Evolutionary conservation across 2,329 filamentous ascomycete genomes (phyloP).

Genomic region (Fusarium newnesense): DNA sequence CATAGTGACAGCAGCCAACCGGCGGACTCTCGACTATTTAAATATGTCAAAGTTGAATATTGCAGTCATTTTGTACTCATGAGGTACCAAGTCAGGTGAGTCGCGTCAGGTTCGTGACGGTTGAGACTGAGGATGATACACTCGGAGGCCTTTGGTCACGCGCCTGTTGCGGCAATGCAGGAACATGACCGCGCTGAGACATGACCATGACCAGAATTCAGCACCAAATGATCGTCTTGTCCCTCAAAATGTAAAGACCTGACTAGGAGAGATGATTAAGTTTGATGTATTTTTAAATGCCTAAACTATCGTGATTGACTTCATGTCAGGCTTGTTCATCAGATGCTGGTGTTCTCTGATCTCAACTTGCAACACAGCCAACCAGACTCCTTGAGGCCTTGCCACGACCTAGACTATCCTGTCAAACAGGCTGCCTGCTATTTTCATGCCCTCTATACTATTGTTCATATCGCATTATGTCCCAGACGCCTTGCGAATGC

Average conservation of each 20-base stretch:
- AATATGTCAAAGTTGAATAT: background rate
- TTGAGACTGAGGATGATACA: conserved; percentile 32
- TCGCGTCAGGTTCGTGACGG: conserved; percentile 36
- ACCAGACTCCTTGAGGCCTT: conserved; percentile 10
- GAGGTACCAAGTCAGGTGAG: conserved; percentile 34
- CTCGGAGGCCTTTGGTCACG: conserved; percentile 25
- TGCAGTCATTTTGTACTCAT: background rate
- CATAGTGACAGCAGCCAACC: conserved; percentile 11
- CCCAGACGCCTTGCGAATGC: conserved; percentile 31
- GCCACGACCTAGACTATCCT: conserved; percentile 9
- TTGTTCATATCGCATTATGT: conserved; percentile 14
- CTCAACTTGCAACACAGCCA: conserved; percentile 12
- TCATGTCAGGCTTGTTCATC: conserved; percentile 36
- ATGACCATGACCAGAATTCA: conserved; percentile 25
- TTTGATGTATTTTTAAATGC: conserved; percentile 7
- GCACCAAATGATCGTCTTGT: conserved; percentile 25
- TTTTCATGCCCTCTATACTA: conserved; percentile 10
- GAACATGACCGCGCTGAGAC: conserved; percentile 38
- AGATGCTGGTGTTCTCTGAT: conserved; percentile 32
- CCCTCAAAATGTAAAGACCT: conserved; percentile 7
- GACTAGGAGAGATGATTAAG: conserved; percentile 26
- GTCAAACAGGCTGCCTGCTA: conserved; percentile 2
- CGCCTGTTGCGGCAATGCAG: conserved; percentile 30
- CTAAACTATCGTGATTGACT: conserved; percentile 29
- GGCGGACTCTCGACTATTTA: conserved; percentile 17